These are phyloP conservation scores for Salicornia ramosissima DNA, from an alignment of 148 eudicot species.

Conservation along the genomic window DNA sequence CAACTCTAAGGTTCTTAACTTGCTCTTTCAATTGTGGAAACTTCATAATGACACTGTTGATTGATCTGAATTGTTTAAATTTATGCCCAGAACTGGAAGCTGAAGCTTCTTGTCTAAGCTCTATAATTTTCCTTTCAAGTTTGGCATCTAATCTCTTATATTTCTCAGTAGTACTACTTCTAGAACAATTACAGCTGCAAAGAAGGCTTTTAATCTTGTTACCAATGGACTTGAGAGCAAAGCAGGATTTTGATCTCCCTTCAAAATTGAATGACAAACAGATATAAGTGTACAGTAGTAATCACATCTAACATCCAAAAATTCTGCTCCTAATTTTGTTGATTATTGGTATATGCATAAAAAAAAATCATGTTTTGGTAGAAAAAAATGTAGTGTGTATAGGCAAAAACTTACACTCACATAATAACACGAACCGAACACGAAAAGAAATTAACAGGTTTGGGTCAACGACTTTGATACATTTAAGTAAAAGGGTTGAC, in stretches of 20 bases:
- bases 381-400: too few species aligned
- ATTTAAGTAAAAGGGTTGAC: too few species aligned
- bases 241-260: slow-evolving; percentile 41
- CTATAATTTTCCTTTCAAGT: slow-evolving; percentile 54
- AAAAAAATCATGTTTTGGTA: too few species aligned
- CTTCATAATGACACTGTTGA: slow-evolving; percentile 58
- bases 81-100: slow-evolving; percentile 24
- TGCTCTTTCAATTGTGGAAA: slow-evolving; percentile 64
- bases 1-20: slow-evolving; percentile 41
- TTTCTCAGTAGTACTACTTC: slow-evolving; percentile 28
- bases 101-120: slow-evolving; percentile 33
- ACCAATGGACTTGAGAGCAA: slow-evolving; percentile 37
- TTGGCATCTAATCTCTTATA: slow-evolving; percentile 48
- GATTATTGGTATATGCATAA: too few species aligned
- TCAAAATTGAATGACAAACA: slow-evolving; percentile 14
- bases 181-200: slow-evolving; percentile 24
- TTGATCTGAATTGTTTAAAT: slow-evolving; percentile 40
- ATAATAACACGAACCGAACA: too few species aligned
- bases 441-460: too few species aligned
- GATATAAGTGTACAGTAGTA: background rate
- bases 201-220: slow-evolving; percentile 44
- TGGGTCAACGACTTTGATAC: too few species aligned
- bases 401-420: too few species aligned
- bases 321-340: too few species aligned
- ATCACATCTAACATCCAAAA: too few species aligned